Evolutionary conservation across 768 basidiomycete species (phyloP).

Genomic region (Calvatia gigantea): DNA sequence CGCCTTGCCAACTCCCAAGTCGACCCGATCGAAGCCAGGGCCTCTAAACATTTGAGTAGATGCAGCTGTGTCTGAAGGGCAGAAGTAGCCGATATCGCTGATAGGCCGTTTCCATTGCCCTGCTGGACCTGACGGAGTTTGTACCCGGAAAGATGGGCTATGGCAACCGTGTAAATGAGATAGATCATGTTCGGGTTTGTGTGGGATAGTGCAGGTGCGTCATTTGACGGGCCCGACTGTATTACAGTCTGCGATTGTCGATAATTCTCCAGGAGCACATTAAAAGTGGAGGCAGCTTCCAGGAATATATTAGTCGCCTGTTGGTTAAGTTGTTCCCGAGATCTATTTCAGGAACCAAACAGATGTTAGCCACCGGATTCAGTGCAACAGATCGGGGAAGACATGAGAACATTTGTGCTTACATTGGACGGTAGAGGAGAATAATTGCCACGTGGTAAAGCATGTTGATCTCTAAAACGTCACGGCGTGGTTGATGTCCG

Average conservation of each 20-base stretch:
- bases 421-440: constrained; percentile 24
- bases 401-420: not conserved
- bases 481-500: constrained; percentile 20
- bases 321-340: constrained; percentile 14
- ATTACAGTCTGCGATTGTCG: constrained; percentile 8
- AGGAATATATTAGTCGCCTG: constrained; percentile 18
- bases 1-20: constrained; percentile 26
- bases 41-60: constrained; percentile 26
- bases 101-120: not conserved
- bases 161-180: constrained; percentile 20
- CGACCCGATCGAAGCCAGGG: constrained; percentile 22
- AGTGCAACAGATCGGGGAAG: not conserved
- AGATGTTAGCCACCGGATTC: not conserved
- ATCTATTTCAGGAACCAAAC: constrained; percentile 10
- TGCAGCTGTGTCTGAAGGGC: constrained; percentile 25
- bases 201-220: constrained; percentile 13
- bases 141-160: constrained; percentile 17
- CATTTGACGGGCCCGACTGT: not conserved
- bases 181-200: constrained; percentile 22
- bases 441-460: constrained; percentile 25
- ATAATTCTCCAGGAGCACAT: constrained; percentile 25
- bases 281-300: constrained; percentile 25
- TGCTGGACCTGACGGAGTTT: constrained; percentile 14
- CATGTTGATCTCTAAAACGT: constrained; percentile 28
- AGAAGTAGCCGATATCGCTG: constrained; percentile 14